Conservation (phyloP, 495 filamentous ascomycete genomes). For the Corynascus novoguineensis region DNA sequence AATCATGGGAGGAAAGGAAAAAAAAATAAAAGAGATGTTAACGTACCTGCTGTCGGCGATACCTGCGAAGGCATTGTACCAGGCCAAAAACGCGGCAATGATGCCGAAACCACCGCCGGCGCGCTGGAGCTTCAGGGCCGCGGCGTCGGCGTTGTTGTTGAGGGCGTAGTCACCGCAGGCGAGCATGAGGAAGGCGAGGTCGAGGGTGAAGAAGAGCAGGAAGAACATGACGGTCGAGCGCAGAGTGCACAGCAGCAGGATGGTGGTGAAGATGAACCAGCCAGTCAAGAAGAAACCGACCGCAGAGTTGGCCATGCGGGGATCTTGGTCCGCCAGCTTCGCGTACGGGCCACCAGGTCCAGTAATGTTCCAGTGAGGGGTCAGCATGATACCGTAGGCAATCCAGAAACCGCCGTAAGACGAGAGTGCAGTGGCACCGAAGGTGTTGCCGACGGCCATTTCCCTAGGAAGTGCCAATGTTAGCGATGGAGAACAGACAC, state of each 20-base stretch:
- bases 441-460: conserved; percentile 97
- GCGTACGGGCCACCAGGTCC: conserved; percentile 54
- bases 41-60: conserved; percentile 79
- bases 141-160: conserved; percentile 25
- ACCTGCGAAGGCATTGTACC: conserved; percentile 97
- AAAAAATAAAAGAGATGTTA: conserved; percentile 13
- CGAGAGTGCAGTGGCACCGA: conserved; percentile 92
- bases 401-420: conserved; percentile 99
- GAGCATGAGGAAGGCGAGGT: conserved; percentile 87
- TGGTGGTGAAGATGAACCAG: conserved; percentile 98
- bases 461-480: conserved; percentile 61
- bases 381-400: conserved; percentile 81
- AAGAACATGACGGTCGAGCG: conserved; percentile 96
- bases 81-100: conserved; percentile 82
- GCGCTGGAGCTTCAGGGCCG: conserved; percentile 50
- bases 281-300: conserved; percentile 83
- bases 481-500: conserved; percentile 3
- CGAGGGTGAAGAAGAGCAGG: conserved; percentile 87
- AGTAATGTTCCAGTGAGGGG: conserved; percentile 54
- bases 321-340: conserved; percentile 28
- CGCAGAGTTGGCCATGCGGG: conserved; percentile 49
- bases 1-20: not conserved
- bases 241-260: conserved; percentile 83
- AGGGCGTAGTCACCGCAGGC: conserved; percentile 61
- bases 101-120: conserved; percentile 86